A percentile compares a stretch with the other conserved stretches of the same genome.
Evolutionary conservation across 371 early-diverging fungal genomes (phyloP).

Genomic region (Lichtheimia ornata): DNA sequence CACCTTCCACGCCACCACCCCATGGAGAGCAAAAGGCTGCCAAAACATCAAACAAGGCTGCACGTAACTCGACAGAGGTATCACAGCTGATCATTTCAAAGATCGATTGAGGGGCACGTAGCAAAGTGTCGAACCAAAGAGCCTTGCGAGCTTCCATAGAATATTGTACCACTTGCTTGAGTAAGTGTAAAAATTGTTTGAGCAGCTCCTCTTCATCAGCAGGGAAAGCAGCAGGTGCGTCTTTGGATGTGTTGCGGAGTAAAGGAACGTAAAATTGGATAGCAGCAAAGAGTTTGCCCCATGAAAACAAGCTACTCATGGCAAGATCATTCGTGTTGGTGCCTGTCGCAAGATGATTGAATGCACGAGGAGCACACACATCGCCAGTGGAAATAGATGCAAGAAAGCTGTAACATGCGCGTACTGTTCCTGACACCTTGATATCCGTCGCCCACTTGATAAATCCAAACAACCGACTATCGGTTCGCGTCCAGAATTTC

Average conservation of each 20-base stretch:
- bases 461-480: conserved; percentile 64
- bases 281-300: conserved; percentile 44
- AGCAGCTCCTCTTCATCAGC: conserved; percentile 32
- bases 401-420: conserved; percentile 40
- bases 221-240: conserved; percentile 19
- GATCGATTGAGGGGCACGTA: conserved; percentile 10
- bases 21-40: conserved; percentile 44
- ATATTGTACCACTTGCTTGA: conserved; percentile 45
- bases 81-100: conserved; percentile 23
- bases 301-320: conserved; percentile 33
- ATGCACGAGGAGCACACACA: conserved; percentile 30
- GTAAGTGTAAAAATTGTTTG: conserved; percentile 25
- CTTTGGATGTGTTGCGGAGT: conserved; percentile 15
- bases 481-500: conserved; percentile 74
- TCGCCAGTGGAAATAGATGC: conserved; percentile 43
- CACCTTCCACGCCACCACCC: conserved; percentile 35
- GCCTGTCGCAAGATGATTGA: conserved; percentile 27
- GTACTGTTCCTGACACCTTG: conserved; percentile 29
- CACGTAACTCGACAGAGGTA: conserved; percentile 33
- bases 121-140: conserved; percentile 31
- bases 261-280: conserved; percentile 32
- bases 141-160: conserved; percentile 27
- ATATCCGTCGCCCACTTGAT: conserved; percentile 70
- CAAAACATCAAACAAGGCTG: conserved; percentile 38
- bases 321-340: conserved; percentile 20